phyloP scores from a whole-genome alignment of 768 basidiomycete genomes.

The Suillus subaureus region DNA sequence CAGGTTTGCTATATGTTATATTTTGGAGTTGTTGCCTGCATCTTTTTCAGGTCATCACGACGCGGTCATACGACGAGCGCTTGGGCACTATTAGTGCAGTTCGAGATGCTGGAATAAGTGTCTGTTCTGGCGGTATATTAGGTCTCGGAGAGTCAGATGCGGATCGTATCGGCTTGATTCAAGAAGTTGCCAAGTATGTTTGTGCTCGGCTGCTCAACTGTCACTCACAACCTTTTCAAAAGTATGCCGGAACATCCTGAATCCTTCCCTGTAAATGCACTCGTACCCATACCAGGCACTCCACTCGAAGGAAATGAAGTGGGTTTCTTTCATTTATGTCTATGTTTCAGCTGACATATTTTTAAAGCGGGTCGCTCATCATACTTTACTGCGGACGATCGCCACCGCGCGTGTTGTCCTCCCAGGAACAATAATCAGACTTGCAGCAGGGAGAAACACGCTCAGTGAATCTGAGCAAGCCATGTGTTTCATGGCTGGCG shows the following conservation, averaged over 20 bases:
- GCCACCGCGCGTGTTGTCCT: slow-evolving; percentile 93
- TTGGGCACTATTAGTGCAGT: slow-evolving; percentile 88
- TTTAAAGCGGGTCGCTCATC: slow-evolving; percentile 73
- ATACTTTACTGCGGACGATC: slow-evolving; percentile 88
- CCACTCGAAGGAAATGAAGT: slow-evolving; percentile 92
- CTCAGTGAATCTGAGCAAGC: slow-evolving; percentile 91
- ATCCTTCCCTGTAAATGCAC: slow-evolving; percentile 96
- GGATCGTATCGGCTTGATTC: slow-evolving; percentile 92
- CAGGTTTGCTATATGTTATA: slow-evolving; percentile 49
- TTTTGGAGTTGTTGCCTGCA: slow-evolving; percentile 3
- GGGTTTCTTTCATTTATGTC: slow-evolving; percentile 19
- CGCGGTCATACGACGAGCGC: slow-evolving; percentile 92
- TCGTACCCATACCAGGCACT: slow-evolving; percentile 94
- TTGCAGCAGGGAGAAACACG: slow-evolving; percentile 91
- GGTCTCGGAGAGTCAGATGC: slow-evolving; percentile 90
- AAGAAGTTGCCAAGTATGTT: slow-evolving; percentile 87
- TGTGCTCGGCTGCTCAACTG: background rate
- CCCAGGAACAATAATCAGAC: slow-evolving; percentile 90
- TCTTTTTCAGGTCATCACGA: slow-evolving; percentile 81
- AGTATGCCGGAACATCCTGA: slow-evolving; percentile 98
- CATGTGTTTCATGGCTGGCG: slow-evolving; percentile 98
- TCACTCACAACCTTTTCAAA: slow-evolving; percentile 12
- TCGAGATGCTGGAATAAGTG: slow-evolving; percentile 93
- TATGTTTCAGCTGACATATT: slow-evolving; percentile 15
- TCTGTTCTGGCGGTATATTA: slow-evolving; percentile 95